Conservation (phyloP, 2,329 filamentous ascomycete species). For the Cladosporium sp. region DNA sequence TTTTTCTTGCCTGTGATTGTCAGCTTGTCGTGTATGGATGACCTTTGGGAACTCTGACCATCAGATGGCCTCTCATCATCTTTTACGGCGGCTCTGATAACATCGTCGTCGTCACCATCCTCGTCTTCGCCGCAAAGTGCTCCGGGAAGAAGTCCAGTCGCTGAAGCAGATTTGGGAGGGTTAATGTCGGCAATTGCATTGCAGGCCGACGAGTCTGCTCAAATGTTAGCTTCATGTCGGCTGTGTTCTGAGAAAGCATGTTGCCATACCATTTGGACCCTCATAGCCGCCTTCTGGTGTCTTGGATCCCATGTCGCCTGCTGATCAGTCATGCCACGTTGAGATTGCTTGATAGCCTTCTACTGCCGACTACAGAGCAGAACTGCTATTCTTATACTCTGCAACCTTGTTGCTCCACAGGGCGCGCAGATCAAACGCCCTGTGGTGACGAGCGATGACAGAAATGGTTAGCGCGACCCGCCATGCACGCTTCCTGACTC, state of each 20-base stretch:
- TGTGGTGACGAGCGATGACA: background rate
- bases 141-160: slow-evolving; percentile 32
- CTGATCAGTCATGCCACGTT: background rate
- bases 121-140: slow-evolving; percentile 30
- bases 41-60: background rate
- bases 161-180: slow-evolving; percentile 32
- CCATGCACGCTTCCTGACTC: background rate
- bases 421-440: background rate
- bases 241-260: background rate
- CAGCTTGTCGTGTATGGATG: slow-evolving; percentile 6
- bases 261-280: slow-evolving; percentile 44
- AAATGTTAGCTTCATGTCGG: background rate
- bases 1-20: slow-evolving; percentile 17
- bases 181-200: slow-evolving; percentile 28
- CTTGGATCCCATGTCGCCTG: slow-evolving; percentile 42
- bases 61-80: background rate
- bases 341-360: background rate
- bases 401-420: background rate
- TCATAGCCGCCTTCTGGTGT: slow-evolving; percentile 63
- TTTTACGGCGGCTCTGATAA: slow-evolving; percentile 8
- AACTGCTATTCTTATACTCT: background rate
- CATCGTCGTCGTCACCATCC: slow-evolving; percentile 23
- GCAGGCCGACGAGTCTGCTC: slow-evolving; percentile 26
- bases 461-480: background rate
- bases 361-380: background rate